Percentiles rank a stretch among this genome's conserved stretches.
Conservation (phyloP, 2,329 filamentous ascomycete genomes). For the Penicillium sp. region DNA sequence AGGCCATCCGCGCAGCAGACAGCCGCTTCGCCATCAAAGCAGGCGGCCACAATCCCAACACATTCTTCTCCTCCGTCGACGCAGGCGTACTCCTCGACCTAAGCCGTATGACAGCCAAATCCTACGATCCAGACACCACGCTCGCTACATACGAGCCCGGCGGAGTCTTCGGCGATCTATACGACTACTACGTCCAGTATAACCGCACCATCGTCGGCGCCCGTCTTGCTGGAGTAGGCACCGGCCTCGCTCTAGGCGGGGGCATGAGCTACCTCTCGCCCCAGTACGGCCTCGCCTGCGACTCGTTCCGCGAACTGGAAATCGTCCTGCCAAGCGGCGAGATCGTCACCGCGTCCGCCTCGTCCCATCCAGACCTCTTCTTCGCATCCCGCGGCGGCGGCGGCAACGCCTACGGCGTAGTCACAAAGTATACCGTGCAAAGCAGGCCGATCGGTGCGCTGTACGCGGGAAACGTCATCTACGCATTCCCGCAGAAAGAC, state of each 20-base stretch:
- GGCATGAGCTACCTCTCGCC: slow-evolving; percentile 31
- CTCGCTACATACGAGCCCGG: slow-evolving; percentile 29
- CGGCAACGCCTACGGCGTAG: slow-evolving; percentile 30
- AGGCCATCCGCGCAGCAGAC: slow-evolving; percentile 26
- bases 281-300: slow-evolving; percentile 31
- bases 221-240: slow-evolving; percentile 27
- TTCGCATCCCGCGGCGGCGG: slow-evolving; percentile 29
- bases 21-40: slow-evolving; percentile 31
- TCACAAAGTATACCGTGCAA: slow-evolving; percentile 31
- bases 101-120: slow-evolving; percentile 26
- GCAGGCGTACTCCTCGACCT: slow-evolving; percentile 28
- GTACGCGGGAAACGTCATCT: slow-evolving; percentile 32
- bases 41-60: slow-evolving; percentile 33
- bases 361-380: slow-evolving; percentile 19
- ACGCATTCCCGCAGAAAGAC: slow-evolving; percentile 28
- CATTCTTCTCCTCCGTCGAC: slow-evolving; percentile 29
- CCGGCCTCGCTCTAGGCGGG: slow-evolving; percentile 28
- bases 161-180: slow-evolving; percentile 29
- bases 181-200: slow-evolving; percentile 21
- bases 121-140: slow-evolving; percentile 25
- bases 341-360: slow-evolving; percentile 18
- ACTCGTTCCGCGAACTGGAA: slow-evolving; percentile 27
- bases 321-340: slow-evolving; percentile 21
- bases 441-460: slow-evolving; percentile 28
- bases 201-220: slow-evolving; percentile 30